These are phyloP conservation scores for Falciphora oryzae DNA, from an alignment of 2,329 filamentous ascomycete species.

Conservation along the genomic window DNA sequence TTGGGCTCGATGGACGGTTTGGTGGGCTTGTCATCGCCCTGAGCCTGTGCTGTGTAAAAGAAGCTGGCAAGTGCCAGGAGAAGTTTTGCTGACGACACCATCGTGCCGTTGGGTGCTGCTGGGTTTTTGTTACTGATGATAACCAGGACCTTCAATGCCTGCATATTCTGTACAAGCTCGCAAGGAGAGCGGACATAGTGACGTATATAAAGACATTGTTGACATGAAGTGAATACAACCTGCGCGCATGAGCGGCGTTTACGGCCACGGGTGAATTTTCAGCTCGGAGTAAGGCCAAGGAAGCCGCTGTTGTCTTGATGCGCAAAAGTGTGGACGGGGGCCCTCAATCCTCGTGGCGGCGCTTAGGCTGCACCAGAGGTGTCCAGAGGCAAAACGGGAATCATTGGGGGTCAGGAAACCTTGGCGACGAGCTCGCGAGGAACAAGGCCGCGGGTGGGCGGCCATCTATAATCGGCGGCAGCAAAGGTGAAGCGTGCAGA, in stretches of 20 bases:
- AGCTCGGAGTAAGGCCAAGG: not conserved
- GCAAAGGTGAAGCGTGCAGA: too few species aligned
- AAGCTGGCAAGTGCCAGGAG: not conserved
- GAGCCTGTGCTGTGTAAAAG: not conserved
- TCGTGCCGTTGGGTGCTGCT: not conserved
- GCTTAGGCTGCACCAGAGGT: not conserved
- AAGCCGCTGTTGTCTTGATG: not conserved
- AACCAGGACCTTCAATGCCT: not conserved
- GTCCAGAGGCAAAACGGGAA: not conserved
- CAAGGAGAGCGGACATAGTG: not conserved
- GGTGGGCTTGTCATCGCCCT: not conserved
- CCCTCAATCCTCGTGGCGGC: too few species aligned
- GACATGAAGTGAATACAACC: not conserved
- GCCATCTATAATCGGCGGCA: too few species aligned
- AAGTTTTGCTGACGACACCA: not conserved
- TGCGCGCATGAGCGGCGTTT: not conserved
- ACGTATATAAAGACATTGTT: not conserved
- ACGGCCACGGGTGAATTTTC: not conserved
- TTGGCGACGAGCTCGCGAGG: not conserved
- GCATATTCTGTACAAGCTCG: not conserved
- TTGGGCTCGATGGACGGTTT: conserved; percentile 2
- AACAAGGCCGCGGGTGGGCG: too few species aligned
- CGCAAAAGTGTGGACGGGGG: too few species aligned
- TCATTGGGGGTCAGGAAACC: not conserved
- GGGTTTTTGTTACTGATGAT: not conserved